These are phyloP conservation scores for Pseudogymnoascus sp. DNA, from an alignment of 2,329 filamentous ascomycete species.

Conservation along the genomic window DNA sequence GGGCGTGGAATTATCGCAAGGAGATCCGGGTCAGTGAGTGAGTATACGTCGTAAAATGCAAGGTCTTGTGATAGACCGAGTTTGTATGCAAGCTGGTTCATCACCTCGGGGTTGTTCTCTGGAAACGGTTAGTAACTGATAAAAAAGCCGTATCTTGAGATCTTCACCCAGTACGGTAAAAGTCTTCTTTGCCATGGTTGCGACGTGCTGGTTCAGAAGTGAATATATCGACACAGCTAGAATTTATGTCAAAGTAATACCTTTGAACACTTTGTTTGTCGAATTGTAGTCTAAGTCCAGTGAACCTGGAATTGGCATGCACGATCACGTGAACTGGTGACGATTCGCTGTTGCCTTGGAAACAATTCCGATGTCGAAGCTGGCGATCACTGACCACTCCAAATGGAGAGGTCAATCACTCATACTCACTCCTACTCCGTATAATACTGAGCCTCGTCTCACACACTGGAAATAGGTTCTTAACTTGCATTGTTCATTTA, in stretches of 20 bases:
- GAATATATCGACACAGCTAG: neutral
- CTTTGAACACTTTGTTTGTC: neutral
- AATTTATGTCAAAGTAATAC: neutral
- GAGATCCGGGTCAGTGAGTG: slow-evolving; percentile 75
- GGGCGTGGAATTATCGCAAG: slow-evolving; percentile 83
- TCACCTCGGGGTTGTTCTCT: slow-evolving; percentile 69
- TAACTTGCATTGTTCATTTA: neutral
- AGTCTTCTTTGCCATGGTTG: neutral
- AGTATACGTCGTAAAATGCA: slow-evolving; percentile 84
- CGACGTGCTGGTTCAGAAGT: neutral
- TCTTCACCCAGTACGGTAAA: neutral
- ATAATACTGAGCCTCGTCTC: neutral
- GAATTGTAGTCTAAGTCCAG: neutral
- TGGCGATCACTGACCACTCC: too few species aligned
- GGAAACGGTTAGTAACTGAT: neutral
- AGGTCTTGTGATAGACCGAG: slow-evolving; percentile 75
- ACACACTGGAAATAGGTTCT: neutral
- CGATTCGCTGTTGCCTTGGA: neutral
- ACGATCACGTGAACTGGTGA: neutral
- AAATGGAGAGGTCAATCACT: neutral
- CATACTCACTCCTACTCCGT: neutral
- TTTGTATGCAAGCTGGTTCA: slow-evolving; percentile 72
- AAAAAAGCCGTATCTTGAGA: neutral
- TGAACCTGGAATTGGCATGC: neutral
- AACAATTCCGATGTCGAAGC: neutral